Conservation (phyloP, 495 filamentous ascomycete genomes). For the Penicillium tannophilum region DNA sequence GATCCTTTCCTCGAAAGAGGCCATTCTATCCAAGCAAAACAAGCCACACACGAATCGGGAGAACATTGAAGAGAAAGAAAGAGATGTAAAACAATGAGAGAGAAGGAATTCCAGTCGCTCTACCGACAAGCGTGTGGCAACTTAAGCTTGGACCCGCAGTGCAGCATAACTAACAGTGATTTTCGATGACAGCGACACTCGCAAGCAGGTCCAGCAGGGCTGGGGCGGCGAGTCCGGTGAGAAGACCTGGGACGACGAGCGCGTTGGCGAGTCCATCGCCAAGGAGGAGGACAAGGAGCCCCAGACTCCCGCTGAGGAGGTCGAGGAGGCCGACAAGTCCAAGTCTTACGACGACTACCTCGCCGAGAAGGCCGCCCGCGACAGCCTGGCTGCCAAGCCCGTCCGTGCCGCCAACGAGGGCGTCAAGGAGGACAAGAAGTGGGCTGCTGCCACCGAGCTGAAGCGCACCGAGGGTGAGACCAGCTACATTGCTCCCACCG, state of each 20-base stretch:
- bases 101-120: background rate
- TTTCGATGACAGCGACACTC: slow-evolving; percentile 64
- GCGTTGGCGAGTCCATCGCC: slow-evolving; percentile 83
- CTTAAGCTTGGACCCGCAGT: background rate
- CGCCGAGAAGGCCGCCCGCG: slow-evolving; percentile 80
- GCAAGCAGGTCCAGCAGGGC: slow-evolving; percentile 88
- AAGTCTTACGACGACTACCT: slow-evolving; percentile 88
- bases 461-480: slow-evolving; percentile 66
- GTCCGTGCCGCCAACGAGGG: slow-evolving; percentile 92
- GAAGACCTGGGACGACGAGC: slow-evolving; percentile 83
- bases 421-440: slow-evolving; percentile 82
- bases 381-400: slow-evolving; percentile 69
- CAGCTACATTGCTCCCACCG: slow-evolving; percentile 71
- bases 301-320: slow-evolving; percentile 46
- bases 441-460: slow-evolving; percentile 80
- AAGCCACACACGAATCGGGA: background rate
- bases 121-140: background rate
- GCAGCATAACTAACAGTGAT: slow-evolving; percentile 15
- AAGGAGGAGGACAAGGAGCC: slow-evolving; percentile 72
- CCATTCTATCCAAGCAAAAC: background rate
- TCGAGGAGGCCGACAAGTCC: slow-evolving; percentile 82
- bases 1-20: slow-evolving; percentile 5
- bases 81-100: background rate
- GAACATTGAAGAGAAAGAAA: background rate
- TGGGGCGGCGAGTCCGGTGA: slow-evolving; percentile 85